Conservation (phyloP, 1,284 basidiomycete genomes). For the Rhodotorula mucilaginosa region DNA sequence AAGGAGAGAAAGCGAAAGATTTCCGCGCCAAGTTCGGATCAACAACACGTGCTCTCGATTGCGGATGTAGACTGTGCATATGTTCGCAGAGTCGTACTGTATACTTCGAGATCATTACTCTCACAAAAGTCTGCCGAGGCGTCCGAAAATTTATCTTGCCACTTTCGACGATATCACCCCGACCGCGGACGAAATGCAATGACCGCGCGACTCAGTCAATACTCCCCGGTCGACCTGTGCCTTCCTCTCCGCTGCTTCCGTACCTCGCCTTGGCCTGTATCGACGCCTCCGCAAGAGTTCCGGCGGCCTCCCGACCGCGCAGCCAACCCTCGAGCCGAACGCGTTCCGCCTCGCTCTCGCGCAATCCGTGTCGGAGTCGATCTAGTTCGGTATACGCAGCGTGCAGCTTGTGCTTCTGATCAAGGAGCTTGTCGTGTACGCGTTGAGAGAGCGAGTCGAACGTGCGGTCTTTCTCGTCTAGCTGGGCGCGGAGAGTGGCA, state of each 20-base stretch:
- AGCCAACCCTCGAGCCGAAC: not conserved
- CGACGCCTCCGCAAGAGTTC: not conserved
- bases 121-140: too few relatives aligned
- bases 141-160: too few relatives aligned
- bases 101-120: too few relatives aligned
- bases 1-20: too few relatives aligned
- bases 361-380: not conserved
- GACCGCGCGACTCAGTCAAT: not conserved
- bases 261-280: not conserved
- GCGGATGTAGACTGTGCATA: too few relatives aligned
- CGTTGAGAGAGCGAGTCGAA: slow-evolving; percentile 21
- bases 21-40: too few relatives aligned
- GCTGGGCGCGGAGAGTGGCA: slow-evolving; percentile 2
- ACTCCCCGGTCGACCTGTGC: not conserved
- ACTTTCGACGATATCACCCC: too few relatives aligned
- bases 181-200: too few relatives aligned
- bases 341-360: not conserved
- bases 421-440: slow-evolving; percentile 20
- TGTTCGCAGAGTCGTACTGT: too few relatives aligned
- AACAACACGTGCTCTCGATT: too few relatives aligned
- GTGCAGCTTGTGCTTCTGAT: slow-evolving; percentile 11
- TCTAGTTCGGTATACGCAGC: not conserved
- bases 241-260: not conserved
- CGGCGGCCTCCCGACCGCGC: not conserved
- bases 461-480: slow-evolving; percentile 9